Evolutionary conservation across 2,329 filamentous ascomycete genomes (phyloP).

Genomic region (Cladosporium sphaerospermum): DNA sequence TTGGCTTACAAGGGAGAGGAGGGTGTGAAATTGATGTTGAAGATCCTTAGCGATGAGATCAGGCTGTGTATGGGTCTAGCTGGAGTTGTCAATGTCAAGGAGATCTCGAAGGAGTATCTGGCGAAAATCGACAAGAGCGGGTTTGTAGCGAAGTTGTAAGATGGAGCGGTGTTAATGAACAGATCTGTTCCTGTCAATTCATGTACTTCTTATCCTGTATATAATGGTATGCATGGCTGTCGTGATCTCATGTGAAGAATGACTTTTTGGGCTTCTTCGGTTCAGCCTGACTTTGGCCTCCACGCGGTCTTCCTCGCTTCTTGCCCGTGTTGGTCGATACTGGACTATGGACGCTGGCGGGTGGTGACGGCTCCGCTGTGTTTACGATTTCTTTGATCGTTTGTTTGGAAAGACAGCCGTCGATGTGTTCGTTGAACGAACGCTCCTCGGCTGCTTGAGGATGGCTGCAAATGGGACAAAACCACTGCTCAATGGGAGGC

Average conservation of each 20-base stretch:
- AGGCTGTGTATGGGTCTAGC: conserved; percentile 37
- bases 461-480: conserved; percentile 79
- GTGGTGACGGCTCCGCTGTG: conserved; percentile 1
- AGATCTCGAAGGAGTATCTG: conserved; percentile 36
- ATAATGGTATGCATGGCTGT: background rate
- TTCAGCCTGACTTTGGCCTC: background rate
- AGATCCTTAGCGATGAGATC: conserved; percentile 36
- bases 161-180: background rate
- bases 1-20: conserved; percentile 34
- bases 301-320: conserved; percentile 2
- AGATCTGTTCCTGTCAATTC: no score
- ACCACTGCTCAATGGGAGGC: conserved; percentile 53
- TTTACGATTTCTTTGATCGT: conserved; percentile 75
- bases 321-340: background rate
- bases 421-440: conserved; percentile 84
- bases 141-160: conserved; percentile 23
- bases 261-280: conserved; percentile 4
- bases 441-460: conserved; percentile 70
- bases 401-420: conserved; percentile 78
- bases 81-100: conserved; percentile 31
- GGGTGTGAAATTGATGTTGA: conserved; percentile 39
- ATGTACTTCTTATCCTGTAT: background rate
- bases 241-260: conserved; percentile 5
- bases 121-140: conserved; percentile 31
- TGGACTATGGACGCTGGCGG: background rate